Evolutionary conservation across 1,284 basidiomycete genomes (phyloP).

Genomic region (Puccinia triticina): DNA sequence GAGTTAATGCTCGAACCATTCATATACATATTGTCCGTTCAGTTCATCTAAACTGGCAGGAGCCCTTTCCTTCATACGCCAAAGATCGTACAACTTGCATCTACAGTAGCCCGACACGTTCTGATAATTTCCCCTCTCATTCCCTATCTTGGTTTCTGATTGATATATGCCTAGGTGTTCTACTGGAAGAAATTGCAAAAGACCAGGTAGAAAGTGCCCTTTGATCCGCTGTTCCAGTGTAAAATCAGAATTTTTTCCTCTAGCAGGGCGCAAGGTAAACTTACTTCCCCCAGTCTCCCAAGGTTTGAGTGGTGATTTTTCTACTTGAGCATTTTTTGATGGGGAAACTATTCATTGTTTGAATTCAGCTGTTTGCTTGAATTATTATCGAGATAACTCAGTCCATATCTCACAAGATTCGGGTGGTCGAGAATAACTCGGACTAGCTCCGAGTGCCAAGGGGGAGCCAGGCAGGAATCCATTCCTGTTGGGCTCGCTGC

Average conservation of each 20-base stretch:
- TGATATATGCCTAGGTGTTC: background rate
- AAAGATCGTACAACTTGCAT: background rate
- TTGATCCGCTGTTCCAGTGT: background rate
- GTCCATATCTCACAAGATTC: background rate
- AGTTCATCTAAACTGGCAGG: background rate
- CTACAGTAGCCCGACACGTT: background rate
- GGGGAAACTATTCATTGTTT: no score
- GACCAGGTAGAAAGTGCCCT: conserved; percentile 7
- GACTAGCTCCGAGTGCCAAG: background rate
- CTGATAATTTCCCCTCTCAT: background rate
- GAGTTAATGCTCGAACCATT: background rate
- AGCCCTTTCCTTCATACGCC: no score
- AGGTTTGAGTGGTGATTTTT: background rate
- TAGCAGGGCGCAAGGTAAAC: conserved; percentile 1
- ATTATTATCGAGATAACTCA: background rate
- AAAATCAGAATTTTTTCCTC: background rate
- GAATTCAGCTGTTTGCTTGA: background rate
- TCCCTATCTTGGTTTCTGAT: background rate
- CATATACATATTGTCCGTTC: conserved; percentile 1
- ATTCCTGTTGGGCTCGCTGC: background rate
- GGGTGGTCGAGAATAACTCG: background rate
- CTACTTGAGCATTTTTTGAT: background rate
- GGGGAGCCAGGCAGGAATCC: background rate
- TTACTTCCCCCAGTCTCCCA: background rate
- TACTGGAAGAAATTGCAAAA: conserved; percentile 28